Conservation (phyloP, 2,329 filamentous ascomycete genomes). For the Dendryphion nanum region DNA sequence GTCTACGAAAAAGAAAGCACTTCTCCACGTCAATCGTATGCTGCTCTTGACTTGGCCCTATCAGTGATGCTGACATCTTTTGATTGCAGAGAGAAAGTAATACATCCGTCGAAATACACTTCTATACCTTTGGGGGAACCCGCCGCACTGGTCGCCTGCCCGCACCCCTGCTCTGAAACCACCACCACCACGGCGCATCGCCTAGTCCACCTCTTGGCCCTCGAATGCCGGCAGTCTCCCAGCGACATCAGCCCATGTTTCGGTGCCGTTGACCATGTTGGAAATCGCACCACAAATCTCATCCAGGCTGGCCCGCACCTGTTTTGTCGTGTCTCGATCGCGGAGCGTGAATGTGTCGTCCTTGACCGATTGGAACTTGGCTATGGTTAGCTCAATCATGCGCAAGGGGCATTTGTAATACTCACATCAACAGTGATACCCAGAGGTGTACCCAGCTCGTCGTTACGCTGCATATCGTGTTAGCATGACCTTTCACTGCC, state of each 20-base stretch:
- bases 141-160: no score
- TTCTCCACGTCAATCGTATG: no score
- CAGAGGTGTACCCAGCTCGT: slow-evolving; percentile 91
- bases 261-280: slow-evolving; percentile 60
- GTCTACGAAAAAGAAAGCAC: no score
- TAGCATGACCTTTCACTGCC: slow-evolving; percentile 14
- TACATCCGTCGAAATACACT: no score
- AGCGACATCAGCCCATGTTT: slow-evolving; percentile 69
- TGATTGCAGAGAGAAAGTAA: no score
- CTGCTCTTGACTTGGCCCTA: no score
- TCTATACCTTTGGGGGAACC: no score
- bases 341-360: slow-evolving; percentile 83
- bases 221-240: slow-evolving; percentile 81
- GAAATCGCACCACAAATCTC: slow-evolving; percentile 75
- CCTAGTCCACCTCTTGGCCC: slow-evolving; percentile 37
- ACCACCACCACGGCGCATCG: not conserved
- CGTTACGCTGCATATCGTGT: slow-evolving; percentile 62
- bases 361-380: slow-evolving; percentile 79
- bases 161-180: no score
- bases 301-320: slow-evolving; percentile 80
- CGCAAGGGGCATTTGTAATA: slow-evolving; percentile 1
- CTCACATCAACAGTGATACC: slow-evolving; percentile 78
- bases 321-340: slow-evolving; percentile 82
- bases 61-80: no score
- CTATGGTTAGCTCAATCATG: slow-evolving; percentile 4